Percentiles rank a stretch among this genome's conserved stretches.
phyloP scores from a whole-genome alignment of 345 rosid species.

The Acer yangbiense region DNA sequence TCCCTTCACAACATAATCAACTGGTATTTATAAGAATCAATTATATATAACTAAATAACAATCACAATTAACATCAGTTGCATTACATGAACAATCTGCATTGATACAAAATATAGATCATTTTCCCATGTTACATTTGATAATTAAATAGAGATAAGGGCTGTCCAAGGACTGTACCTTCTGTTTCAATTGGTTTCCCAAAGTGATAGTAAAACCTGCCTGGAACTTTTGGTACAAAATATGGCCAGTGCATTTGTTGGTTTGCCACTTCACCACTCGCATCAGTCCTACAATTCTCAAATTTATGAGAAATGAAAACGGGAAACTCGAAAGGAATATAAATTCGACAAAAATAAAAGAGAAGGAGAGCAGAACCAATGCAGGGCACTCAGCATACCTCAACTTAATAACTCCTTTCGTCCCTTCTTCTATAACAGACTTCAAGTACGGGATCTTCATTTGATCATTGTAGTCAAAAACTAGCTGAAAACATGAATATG shows the following conservation, averaged over 20 bases:
- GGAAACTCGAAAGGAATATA: not conserved
- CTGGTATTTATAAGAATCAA: not conserved
- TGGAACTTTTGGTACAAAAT: conserved; percentile 44
- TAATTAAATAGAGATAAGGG: not conserved
- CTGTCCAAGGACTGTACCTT: conserved; percentile 26
- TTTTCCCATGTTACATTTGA: not conserved
- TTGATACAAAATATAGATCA: not conserved
- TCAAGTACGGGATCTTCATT: conserved; percentile 47
- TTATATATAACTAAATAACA: not conserved
- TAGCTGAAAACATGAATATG: conserved; percentile 27
- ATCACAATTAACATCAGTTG: not conserved
- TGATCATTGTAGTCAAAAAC: conserved; percentile 48
- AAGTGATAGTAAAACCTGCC: conserved; percentile 54
- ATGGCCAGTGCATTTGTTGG: conserved; percentile 36
- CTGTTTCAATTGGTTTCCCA: conserved; percentile 54
- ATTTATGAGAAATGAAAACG: not conserved
- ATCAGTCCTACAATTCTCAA: conserved; percentile 30
- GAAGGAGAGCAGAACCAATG: not conserved
- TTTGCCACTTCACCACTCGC: conserved; percentile 44
- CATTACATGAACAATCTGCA: not conserved
- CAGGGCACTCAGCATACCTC: conserved; percentile 30
- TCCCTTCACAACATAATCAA: conserved; percentile 29
- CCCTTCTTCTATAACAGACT: conserved; percentile 24
- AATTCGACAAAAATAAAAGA: not conserved
- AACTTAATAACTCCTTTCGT: conserved; percentile 9